These are phyloP conservation scores for Metarhizium robertsii DNA, from an alignment of 2,329 filamentous ascomycete species.

Conservation along the genomic window DNA sequence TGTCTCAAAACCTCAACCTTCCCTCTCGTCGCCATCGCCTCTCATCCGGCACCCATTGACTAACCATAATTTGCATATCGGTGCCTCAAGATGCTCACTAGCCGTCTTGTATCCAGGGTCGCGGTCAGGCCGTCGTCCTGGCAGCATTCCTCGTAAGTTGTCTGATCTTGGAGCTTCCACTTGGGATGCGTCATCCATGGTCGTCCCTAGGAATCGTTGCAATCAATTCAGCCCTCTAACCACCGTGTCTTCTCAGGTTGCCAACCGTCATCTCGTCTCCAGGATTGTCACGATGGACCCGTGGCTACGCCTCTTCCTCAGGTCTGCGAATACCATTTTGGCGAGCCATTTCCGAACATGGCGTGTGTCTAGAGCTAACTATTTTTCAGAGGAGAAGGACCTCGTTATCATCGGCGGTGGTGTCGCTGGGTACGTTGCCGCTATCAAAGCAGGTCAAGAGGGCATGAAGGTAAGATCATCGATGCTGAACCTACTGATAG, in stretches of 20 bases:
- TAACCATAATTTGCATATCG: conserved; percentile 12
- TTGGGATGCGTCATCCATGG: not conserved
- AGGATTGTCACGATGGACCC: conserved; percentile 39
- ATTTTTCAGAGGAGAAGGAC: conserved; percentile 73
- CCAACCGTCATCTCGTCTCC: conserved; percentile 36
- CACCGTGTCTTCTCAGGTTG: conserved; percentile 27
- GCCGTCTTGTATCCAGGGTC: conserved; percentile 50
- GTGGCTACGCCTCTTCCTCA: conserved; percentile 49
- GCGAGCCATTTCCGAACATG: not conserved
- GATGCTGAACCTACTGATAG: not conserved
- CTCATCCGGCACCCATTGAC: conserved; percentile 16
- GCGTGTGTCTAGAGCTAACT: conserved; percentile 27
- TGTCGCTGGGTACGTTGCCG: conserved; percentile 96
- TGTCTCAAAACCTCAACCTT: not conserved
- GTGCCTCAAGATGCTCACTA: conserved; percentile 45
- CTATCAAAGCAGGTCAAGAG: conserved; percentile 97
- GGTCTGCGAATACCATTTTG: conserved; percentile 30
- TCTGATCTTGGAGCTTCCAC: not conserved
- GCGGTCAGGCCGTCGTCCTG: conserved; percentile 45
- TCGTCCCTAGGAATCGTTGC: not conserved
- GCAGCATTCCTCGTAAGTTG: conserved; percentile 42
- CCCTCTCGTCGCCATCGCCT: conserved; percentile 7
- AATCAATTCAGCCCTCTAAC: not conserved
- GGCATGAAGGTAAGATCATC: conserved; percentile 68
- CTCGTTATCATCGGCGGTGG: conserved; percentile 96